Base-by-base conservation (phyloP, 1,139 yeast species). In the Geotrichum cucujoidarum region DNA sequence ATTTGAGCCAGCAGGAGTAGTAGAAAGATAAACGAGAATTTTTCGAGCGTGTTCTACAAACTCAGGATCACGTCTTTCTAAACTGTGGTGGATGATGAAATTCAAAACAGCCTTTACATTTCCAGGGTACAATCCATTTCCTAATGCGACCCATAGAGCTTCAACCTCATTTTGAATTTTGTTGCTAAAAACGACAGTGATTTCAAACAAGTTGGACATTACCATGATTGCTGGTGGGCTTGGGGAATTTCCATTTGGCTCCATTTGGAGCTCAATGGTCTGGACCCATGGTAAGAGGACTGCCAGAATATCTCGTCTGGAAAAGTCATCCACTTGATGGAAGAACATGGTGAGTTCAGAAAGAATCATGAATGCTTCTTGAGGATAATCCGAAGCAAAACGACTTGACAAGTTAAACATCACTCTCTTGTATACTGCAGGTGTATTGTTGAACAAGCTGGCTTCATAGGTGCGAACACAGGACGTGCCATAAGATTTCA, bases 131-230 rank as follows among this genome's bases (percentile, higher is more conserved):
- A 73, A 71, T 3, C 83, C 83, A 47, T 80, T 80, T 1, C 95
- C 95, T 33, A 92, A 71, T 0, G 97, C 94, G 3, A 86, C 88
- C 99, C 99, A 94, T 33, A 92, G 67, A 0, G 95, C 95, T 62
- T 90, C 97, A 8, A 92, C 87, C 58, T 89, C 97, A 58, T 83
- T 83, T 43, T 87, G 86, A 57, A 87, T 79, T 14, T 74, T 72
- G 39, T 82, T 81, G 47, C 90, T 79, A 57, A 83, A 86, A 49
- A 80, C 79, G 38, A 88, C 80, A 0, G 97, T 87, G 39, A 92
- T 83, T 58, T 88, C 97, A 64, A 89, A 80, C 49, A 92, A 67
- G 57, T 90, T 92, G 53, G 77, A 80, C 56, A 92, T 65, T 1
- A 90, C 89, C 95, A 90, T 87, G 31, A 62, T 58, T 7, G 72